Evolutionary conservation across 2,329 filamentous ascomycete genomes (phyloP).

Genomic region (Ophiosphaerella korrae): DNA sequence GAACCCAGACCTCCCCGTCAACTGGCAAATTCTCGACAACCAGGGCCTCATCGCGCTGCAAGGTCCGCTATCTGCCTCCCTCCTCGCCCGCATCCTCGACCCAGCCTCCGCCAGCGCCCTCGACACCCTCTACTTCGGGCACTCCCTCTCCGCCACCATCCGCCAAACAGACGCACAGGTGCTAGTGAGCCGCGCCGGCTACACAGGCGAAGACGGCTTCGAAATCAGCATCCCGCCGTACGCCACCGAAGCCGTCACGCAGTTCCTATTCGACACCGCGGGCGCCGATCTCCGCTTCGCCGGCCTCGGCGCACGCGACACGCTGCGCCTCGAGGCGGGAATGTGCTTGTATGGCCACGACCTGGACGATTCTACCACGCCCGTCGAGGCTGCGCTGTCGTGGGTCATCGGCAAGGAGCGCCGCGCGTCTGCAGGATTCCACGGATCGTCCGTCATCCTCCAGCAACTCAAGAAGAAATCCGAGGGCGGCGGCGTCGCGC

Average conservation of each 20-base stretch:
- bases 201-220: slow-evolving; percentile 98
- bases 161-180: slow-evolving; percentile 61
- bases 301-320: slow-evolving; percentile 89
- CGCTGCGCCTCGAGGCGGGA: slow-evolving; percentile 89
- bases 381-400: slow-evolving; percentile 67
- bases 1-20: slow-evolving; percentile 53
- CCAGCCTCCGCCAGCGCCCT: slow-evolving; percentile 47
- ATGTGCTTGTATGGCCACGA: slow-evolving; percentile 99
- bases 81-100: slow-evolving; percentile 69
- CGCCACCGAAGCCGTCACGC: slow-evolving; percentile 68
- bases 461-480: slow-evolving; percentile 76
- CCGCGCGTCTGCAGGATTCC: slow-evolving; percentile 73
- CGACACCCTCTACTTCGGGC: slow-evolving; percentile 79
- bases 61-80: slow-evolving; percentile 74
- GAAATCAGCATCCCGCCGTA: slow-evolving; percentile 83
- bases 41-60: slow-evolving; percentile 88
- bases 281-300: slow-evolving; percentile 75
- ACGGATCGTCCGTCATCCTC: slow-evolving; percentile 79
- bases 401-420: slow-evolving; percentile 89
- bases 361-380: slow-evolving; percentile 77
- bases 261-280: slow-evolving; percentile 68
- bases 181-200: slow-evolving; percentile 85
- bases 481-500: slow-evolving; percentile 70
- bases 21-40: slow-evolving; percentile 72
- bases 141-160: slow-evolving; percentile 69